These are phyloP conservation scores for Evansstolkia leycettana DNA, from an alignment of 495 filamentous ascomycete genomes.

Conservation along the genomic window DNA sequence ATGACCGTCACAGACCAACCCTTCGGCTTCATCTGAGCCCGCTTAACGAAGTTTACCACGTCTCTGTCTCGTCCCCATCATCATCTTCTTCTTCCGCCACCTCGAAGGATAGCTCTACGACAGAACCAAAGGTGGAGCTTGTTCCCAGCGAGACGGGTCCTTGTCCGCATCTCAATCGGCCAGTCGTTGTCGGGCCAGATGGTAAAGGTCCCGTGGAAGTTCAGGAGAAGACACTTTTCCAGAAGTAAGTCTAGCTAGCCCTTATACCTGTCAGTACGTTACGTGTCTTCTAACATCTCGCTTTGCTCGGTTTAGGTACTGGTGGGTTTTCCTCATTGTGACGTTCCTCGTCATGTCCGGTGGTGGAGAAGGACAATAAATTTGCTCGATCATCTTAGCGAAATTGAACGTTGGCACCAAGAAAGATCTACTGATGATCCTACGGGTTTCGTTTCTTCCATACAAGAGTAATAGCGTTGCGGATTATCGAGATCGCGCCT, in stretches of 20 bases:
- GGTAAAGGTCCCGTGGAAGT: constrained; percentile 23
- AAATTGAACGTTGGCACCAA: too few species aligned
- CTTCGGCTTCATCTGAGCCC: constrained; percentile 26
- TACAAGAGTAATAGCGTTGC: too few species aligned
- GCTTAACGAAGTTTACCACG: constrained; percentile 25
- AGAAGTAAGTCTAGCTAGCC: constrained; percentile 24
- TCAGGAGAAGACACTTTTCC: constrained; percentile 31
- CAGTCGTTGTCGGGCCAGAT: constrained; percentile 27
- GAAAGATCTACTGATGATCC: too few species aligned
- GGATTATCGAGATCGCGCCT: too few species aligned
- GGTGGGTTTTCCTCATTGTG: constrained; percentile 35
- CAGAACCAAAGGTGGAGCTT: constrained; percentile 15
- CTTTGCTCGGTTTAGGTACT: constrained; percentile 20
- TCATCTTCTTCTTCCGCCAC: constrained; percentile 4
- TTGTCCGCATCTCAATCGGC: constrained; percentile 29
- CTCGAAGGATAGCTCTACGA: constrained; percentile 1
- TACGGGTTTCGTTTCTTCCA: too few species aligned
- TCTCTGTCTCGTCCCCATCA: constrained; percentile 12
- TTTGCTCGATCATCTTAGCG: too few species aligned
- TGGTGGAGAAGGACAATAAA: constrained; percentile 20
- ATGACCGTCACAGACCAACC: constrained; percentile 11
- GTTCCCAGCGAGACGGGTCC: constrained; percentile 16
- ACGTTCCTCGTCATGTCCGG: constrained; percentile 31
- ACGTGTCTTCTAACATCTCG: background rate
- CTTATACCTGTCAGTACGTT: too few species aligned